A percentile compares a stretch with the other conserved stretches of the same genome.
These are phyloP conservation scores for Pisolithus sp. DNA, from an alignment of 768 basidiomycete genomes.

Conservation along the genomic window DNA sequence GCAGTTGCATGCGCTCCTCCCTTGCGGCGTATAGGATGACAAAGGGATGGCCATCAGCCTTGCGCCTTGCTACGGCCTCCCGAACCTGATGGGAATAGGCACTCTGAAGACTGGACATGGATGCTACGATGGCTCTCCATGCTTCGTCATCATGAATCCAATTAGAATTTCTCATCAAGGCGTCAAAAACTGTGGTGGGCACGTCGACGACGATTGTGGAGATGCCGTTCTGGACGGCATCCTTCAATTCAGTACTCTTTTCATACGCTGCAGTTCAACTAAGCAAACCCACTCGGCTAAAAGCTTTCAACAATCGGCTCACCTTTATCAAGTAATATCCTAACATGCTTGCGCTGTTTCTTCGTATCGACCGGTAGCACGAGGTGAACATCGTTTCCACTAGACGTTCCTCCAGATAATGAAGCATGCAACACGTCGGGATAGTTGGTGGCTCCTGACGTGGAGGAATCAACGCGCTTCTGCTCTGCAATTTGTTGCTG, in stretches of 20 bases:
- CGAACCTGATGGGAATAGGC: slow-evolving; percentile 64
- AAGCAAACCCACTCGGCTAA: neutral
- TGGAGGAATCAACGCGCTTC: slow-evolving; percentile 62
- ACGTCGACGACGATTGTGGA: slow-evolving; percentile 74
- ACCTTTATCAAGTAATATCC: slow-evolving; percentile 68
- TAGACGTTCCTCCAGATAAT: slow-evolving; percentile 27
- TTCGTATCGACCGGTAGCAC: slow-evolving; percentile 63
- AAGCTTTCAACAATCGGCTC: neutral
- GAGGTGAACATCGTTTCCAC: slow-evolving; percentile 50
- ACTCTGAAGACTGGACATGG: slow-evolving; percentile 51
- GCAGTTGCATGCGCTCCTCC: slow-evolving; percentile 63
- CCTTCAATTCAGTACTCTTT: slow-evolving; percentile 49
- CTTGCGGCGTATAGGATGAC: slow-evolving; percentile 59
- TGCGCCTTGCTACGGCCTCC: slow-evolving; percentile 57
- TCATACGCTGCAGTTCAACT: slow-evolving; percentile 49
- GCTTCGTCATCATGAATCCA: slow-evolving; percentile 76
- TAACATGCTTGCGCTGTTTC: slow-evolving; percentile 68
- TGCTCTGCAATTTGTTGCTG: slow-evolving; percentile 77
- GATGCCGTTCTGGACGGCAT: slow-evolving; percentile 51
- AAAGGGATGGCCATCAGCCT: slow-evolving; percentile 56
- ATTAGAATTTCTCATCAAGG: slow-evolving; percentile 45
- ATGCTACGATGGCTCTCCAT: slow-evolving; percentile 54
- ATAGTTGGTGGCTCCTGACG: slow-evolving; percentile 48
- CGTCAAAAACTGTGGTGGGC: slow-evolving; percentile 51
- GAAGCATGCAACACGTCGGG: slow-evolving; percentile 32